Base-by-base conservation (phyloP, 257 asterid genomes). In the Jacaranda mimosifolia region DNA sequence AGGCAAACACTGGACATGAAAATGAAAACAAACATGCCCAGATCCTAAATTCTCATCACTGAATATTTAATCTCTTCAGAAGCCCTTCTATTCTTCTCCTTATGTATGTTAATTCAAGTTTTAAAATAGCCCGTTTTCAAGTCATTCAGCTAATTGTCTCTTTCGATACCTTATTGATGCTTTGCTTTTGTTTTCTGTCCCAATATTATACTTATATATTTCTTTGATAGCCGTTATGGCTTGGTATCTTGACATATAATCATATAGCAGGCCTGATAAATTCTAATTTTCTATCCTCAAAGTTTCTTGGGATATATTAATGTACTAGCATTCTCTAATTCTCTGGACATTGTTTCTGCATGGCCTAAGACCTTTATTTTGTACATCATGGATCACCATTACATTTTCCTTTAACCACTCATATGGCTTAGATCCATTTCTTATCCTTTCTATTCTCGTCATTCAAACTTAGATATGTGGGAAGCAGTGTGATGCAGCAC, bases 391-490 rank as follows among this genome's bases (percentile, higher is more conserved):
- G 49, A 39, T 53, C 51, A 53, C 21, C 13, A 15, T 15, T 35
- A 13, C 39, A 68, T 39, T 55, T 42, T 36, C 48, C 39, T 60
- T 46, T 63, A 15, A 63, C 52, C 36, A 38, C 7, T 40, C 32
- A 8, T 42, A 36, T 70, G 3, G 10, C 9, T 0, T 42, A 42
- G 32, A 42, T 10, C 68, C 84, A 65, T 77, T 77, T 80, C 80
- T 82, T 60, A 77, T 75, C 26, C 51, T 48, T 70, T 59, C 48
- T 80, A 19, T 74, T 53, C 32, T 26, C 2, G 32, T 78, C 46
- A 57, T 73, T 48, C 53, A 70, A 83, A 46, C 67, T 66, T 76
- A 92, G 97, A 90, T 92, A 58, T 78, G 91, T 74, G 97, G 96
- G 60, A 89, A 85, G 88, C 84, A 75, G 74, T 92, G 93, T 80